Base-by-base conservation (phyloP, 176 grass and related monocot genomes). In the Carex kokanica region DNA sequence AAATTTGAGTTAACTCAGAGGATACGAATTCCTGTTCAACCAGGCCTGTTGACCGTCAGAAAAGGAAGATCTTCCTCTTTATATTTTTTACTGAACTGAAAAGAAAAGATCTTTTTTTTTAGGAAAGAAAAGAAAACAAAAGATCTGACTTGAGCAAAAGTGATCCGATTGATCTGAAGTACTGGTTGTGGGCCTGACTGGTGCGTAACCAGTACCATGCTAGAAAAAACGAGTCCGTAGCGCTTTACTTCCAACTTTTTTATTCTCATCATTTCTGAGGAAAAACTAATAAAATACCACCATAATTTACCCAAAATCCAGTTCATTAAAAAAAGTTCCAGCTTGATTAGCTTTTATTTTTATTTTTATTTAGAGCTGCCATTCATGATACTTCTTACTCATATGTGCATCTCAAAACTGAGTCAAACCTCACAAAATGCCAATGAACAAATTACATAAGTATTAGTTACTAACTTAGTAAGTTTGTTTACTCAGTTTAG, bases 401-500 rank as follows among this genome's bases (percentile, higher is more conserved):
- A 60, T 60, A 60, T n/a, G 7, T 60, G n/a, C n/a, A 43, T 70
- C 17, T 43, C 0, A 43, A 4, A 66, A 66, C 29, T 17, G 12
- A 67, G 10, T 64, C 10, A 31, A 29, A 31, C 21, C 21, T 64
- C n/a, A n/a, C n/a, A n/a, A n/a, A n/a, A n/a, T n/a, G n/a, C n/a
- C n/a, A n/a, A n/a, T n/a, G n/a, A n/a, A n/a, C n/a, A n/a, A 2
- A 52, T 68, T 56, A 17, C 7, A 31, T 18, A 56, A 32, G 17
- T 29, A 55, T n/a, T 9, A 9, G 25, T 32, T 2, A 29, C 73
- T 78, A 56, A 78, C 73, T 15, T 31, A 18, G 24, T 8, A 77
- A 77, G 6, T 67, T 64, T 82, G 7, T 52, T 65, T 90, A 25
- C 89, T 78, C 92, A 98, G 95, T 83, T 34, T 99, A 93, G 91